Base-by-base conservation (phyloP, 495 filamentous ascomycete genomes). In the Bacidia gigantensis region DNA sequence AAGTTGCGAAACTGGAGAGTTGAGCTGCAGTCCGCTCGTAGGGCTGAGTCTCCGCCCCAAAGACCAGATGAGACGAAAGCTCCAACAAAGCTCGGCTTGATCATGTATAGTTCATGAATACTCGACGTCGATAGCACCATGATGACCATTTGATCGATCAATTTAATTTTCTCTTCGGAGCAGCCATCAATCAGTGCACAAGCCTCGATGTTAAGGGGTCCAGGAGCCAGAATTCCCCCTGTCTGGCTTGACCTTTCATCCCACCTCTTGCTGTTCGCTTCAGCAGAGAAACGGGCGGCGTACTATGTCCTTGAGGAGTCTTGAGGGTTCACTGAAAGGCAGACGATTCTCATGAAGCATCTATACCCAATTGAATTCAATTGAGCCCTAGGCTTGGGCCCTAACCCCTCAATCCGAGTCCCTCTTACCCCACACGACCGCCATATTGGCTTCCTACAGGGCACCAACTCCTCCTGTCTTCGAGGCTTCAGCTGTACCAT, bases 371-470 rank as follows among this genome's bases (percentile, higher is more conserved):
- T 14, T 14, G 5, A 14, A 35, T 14, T 14, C 29, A 35, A n/a
- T n/a, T n/a, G n/a, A n/a, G n/a, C n/a, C n/a, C n/a, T n/a, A n/a
- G n/a, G n/a, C n/a, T 35, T 35, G 29, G 29, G 7, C 14, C 29
- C 29, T 5, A 35, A 35, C 29, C 29, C 29, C 29, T 35, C 29
- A 5, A 5, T 35, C 29, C 29, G 29, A 5, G 29, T 14, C 29
- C 29, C 29, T 14, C 43, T 47, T 55, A 40, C 29, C 52, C 44
- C 26, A 26, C 49, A 44, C 41, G 52, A 56, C 55, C 52, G 60
- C 55, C 61, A 39, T 55, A 57, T 57, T 60, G 57, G 57, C 60
- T 54, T 40, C 26, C 51, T 49, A 51, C 52, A 46, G 44, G 21
- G 49, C 49, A 44, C 57, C 50, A 26, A 25, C 52, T 14, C 53